Evolutionary conservation across 352 stramenopile species (phyloP).

Genomic region (Pythium pectinolyticum): DNA sequence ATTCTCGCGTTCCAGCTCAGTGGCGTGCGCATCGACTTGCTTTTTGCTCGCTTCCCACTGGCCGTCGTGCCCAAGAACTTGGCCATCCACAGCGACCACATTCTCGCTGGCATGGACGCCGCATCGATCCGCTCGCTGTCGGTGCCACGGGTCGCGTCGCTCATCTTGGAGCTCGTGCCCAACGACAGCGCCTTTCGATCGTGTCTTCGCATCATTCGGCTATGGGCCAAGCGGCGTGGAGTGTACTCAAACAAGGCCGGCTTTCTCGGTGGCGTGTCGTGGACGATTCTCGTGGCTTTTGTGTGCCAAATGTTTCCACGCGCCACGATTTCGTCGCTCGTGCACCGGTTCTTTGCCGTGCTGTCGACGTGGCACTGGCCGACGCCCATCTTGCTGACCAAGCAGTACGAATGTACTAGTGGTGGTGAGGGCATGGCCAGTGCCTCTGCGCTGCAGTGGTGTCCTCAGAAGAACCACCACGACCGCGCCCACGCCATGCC

Average conservation of each 20-base stretch:
- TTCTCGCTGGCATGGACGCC: slow-evolving; percentile 74
- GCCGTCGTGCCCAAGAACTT: slow-evolving; percentile 70
- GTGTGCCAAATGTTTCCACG: slow-evolving; percentile 87
- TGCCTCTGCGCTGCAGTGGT: slow-evolving; percentile 73
- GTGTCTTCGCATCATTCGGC: slow-evolving; percentile 69
- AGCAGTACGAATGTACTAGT: slow-evolving; percentile 47
- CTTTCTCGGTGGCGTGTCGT: slow-evolving; percentile 81
- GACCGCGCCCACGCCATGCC: slow-evolving; percentile 84
- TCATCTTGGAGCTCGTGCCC: slow-evolving; percentile 81
- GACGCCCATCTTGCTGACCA: slow-evolving; percentile 71
- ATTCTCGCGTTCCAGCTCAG: slow-evolving; percentile 78
- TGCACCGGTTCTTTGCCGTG: slow-evolving; percentile 83
- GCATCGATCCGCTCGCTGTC: slow-evolving; percentile 76
- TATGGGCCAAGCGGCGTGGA: slow-evolving; percentile 73
- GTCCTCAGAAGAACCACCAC: slow-evolving; percentile 68
- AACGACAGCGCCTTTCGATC: slow-evolving; percentile 71
- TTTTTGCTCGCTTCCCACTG: slow-evolving; percentile 76
- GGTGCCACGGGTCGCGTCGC: slow-evolving; percentile 70
- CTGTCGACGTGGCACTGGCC: slow-evolving; percentile 81
- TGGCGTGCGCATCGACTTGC: slow-evolving; percentile 64
- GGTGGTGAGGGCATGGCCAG: too few species aligned
- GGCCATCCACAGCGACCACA: slow-evolving; percentile 70
- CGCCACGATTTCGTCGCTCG: slow-evolving; percentile 62
- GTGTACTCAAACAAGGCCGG: slow-evolving; percentile 86
- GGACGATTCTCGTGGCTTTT: slow-evolving; percentile 84